Evolutionary conservation across 2,329 filamentous ascomycete genomes (phyloP).

Genomic region (Berkeleyomyces basicola): DNA sequence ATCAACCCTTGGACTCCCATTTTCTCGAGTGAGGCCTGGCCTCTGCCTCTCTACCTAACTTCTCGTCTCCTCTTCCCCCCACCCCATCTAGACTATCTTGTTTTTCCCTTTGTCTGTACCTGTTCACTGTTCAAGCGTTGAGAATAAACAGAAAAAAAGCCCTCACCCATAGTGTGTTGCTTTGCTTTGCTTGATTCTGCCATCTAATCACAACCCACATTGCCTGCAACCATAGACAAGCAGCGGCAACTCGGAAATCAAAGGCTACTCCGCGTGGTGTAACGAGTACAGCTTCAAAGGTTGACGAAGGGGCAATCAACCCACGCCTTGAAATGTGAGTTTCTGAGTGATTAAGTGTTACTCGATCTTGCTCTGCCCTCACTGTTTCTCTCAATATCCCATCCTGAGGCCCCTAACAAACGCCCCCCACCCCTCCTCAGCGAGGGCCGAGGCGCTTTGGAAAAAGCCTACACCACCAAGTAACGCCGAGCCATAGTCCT

Average conservation of each 20-base stretch:
- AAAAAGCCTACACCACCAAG: conserved; percentile 1
- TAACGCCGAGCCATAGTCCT: neutral
- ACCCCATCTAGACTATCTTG: neutral
- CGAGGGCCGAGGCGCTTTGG: neutral
- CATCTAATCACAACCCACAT: neutral
- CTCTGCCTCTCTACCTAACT: neutral
- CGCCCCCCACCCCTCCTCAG: neutral
- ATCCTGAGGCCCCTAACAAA: neutral
- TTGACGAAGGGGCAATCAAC: neutral
- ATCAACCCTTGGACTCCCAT: neutral
- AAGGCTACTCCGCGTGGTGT: conserved; percentile 6
- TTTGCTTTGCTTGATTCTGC: neutral
- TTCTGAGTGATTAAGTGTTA: neutral
- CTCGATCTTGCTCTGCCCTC: neutral
- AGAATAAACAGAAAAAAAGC: neutral
- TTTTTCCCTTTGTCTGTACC: neutral
- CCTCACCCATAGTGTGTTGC: neutral
- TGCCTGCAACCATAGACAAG: neutral
- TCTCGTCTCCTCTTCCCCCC: neutral
- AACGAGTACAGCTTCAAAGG: conserved; percentile 3
- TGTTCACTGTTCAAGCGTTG: neutral
- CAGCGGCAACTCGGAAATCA: conserved; percentile 1
- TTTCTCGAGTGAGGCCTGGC: neutral
- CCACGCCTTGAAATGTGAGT: conserved; percentile 1
- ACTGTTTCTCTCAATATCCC: neutral